Percentiles rank a stretch among this genome's conserved stretches.
phyloP scores from a whole-genome alignment of 768 basidiomycete species.

The Leccinum imitatum region DNA sequence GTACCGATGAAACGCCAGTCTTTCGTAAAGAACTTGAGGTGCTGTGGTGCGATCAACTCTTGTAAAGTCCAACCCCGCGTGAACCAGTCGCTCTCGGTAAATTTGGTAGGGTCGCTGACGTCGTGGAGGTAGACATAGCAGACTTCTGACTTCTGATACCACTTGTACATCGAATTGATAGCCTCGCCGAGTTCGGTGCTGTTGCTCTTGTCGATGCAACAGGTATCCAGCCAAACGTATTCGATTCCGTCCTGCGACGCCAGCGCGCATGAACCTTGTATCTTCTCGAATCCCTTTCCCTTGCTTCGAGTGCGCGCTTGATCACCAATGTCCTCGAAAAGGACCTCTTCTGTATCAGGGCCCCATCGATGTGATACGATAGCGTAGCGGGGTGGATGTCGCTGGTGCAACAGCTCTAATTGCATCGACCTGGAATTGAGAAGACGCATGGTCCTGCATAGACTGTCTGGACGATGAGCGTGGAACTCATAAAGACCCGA shows the following conservation, averaged over 20 bases:
- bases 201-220: constrained; percentile 31
- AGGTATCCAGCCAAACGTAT: constrained; percentile 35
- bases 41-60: constrained; percentile 30
- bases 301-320: constrained; percentile 8
- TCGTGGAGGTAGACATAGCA: constrained; percentile 32
- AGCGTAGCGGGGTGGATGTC: constrained; percentile 13
- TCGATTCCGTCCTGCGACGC: constrained; percentile 15
- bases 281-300: constrained; percentile 23
- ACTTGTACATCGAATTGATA: constrained; percentile 35
- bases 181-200: constrained; percentile 31
- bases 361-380: constrained; percentile 33
- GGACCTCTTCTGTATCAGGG: constrained; percentile 20
- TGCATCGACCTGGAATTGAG: constrained; percentile 18
- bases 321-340: constrained; percentile 26
- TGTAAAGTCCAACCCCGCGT: constrained; percentile 33
- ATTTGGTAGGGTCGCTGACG: constrained; percentile 15
- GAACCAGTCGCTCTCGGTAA: constrained; percentile 32
- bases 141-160: constrained; percentile 28
- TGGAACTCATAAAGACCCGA: neutral
- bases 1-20: constrained; percentile 25
- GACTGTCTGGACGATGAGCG: neutral
- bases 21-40: constrained; percentile 27
- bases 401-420: constrained; percentile 14
- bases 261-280: constrained; percentile 19
- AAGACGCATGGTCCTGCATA: constrained; percentile 22